Percentiles rank a stretch among this genome's conserved stretches.
phyloP scores from a whole-genome alignment of 108 stramenopile genomes.

The Stephanodiscus minutulus region DNA sequence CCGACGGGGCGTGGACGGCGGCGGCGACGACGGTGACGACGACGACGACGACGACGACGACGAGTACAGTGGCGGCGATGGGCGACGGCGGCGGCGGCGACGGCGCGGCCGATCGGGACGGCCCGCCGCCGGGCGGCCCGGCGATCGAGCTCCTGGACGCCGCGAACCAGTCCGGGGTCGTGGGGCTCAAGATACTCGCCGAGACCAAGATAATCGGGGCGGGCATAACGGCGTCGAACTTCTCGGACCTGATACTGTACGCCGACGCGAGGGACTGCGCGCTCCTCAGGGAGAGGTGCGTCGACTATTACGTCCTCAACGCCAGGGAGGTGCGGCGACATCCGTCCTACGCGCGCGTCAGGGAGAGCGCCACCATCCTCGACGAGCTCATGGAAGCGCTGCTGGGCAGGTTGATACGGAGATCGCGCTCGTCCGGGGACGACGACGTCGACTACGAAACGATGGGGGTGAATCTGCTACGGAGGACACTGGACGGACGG shows the following conservation, averaged over 20 bases:
- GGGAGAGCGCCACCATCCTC: background rate
- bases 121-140: background rate
- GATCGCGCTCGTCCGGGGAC: slow-evolving; percentile 14
- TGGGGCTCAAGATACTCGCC: slow-evolving; percentile 41
- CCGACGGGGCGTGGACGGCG: slow-evolving; percentile 20
- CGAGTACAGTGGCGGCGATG: background rate
- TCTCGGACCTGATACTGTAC: slow-evolving; percentile 28
- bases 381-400: slow-evolving; percentile 31
- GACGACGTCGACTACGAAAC: slow-evolving; percentile 30
- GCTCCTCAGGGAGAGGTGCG: slow-evolving; percentile 30
- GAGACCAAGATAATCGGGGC: slow-evolving; percentile 23
- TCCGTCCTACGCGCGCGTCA: background rate
- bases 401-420: slow-evolving; percentile 7
- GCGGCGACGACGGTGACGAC: background rate
- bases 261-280: slow-evolving; percentile 43
- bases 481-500: slow-evolving; percentile 26
- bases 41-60: background rate
- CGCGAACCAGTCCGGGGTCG: slow-evolving; percentile 31
- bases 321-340: slow-evolving; percentile 17
- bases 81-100: background rate
- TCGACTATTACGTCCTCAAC: slow-evolving; percentile 28
- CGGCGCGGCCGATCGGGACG: background rate
- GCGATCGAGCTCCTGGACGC: slow-evolving; percentile 39
- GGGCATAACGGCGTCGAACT: slow-evolving; percentile 15
- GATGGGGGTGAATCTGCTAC: slow-evolving; percentile 39